phyloP scores from a whole-genome alignment of 768 basidiomycete genomes.

The Lentinula aciculospora region DNA sequence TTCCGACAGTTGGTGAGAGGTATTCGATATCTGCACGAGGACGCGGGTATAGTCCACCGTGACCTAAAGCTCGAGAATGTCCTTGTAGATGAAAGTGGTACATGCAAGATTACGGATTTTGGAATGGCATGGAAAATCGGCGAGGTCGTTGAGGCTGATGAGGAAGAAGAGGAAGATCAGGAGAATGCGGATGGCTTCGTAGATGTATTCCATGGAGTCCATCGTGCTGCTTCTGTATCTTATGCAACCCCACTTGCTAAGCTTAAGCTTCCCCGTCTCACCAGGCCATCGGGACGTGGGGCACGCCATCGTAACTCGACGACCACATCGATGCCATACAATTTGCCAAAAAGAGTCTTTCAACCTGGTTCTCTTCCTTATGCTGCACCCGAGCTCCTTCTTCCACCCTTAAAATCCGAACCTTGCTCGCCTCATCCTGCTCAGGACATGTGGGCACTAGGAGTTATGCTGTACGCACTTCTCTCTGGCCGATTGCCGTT shows the following conservation, averaged over 20 bases:
- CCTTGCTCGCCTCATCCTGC: slow-evolving; percentile 51
- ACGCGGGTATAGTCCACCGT: slow-evolving; percentile 76
- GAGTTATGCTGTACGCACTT: slow-evolving; percentile 82
- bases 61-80: slow-evolving; percentile 98
- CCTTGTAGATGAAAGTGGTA: slow-evolving; percentile 81
- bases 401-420: slow-evolving; percentile 42
- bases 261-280: slow-evolving; percentile 20
- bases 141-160: slow-evolving; percentile 32
- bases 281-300: slow-evolving; percentile 28
- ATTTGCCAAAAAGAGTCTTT: slow-evolving; percentile 20
- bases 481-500: slow-evolving; percentile 87
- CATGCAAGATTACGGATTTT: slow-evolving; percentile 85
- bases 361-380: slow-evolving; percentile 89
- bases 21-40: slow-evolving; percentile 76
- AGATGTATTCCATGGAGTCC: slow-evolving; percentile 18
- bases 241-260: slow-evolving; percentile 22
- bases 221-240: slow-evolving; percentile 36
- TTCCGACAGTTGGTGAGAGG: slow-evolving; percentile 84
- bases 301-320: slow-evolving; percentile 49
- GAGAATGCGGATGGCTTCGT: slow-evolving; percentile 13
- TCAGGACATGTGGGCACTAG: slow-evolving; percentile 95
- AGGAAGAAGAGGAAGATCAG: slow-evolving; percentile 28
- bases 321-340: slow-evolving; percentile 12
- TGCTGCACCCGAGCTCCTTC: slow-evolving; percentile 82
- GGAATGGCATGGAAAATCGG: slow-evolving; percentile 71